Percentiles rank a stretch among this genome's conserved stretches.
These are phyloP conservation scores for Nepenthes gracilis DNA, from an alignment of 148 eudicot species.

Conservation along the genomic window DNA sequence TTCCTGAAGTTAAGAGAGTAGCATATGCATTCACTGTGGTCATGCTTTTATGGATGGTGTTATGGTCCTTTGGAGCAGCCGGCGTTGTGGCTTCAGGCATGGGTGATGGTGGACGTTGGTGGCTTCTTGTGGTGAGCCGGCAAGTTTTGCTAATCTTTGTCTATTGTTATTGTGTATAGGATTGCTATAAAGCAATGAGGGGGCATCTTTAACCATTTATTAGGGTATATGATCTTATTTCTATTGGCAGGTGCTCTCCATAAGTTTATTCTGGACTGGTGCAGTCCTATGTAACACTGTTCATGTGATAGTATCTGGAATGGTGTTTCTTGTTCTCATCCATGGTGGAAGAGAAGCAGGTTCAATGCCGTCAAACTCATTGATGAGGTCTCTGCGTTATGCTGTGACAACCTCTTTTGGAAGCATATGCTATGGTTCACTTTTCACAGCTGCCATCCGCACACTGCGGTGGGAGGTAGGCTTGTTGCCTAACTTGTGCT, in stretches of 20 bases:
- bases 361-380: conserved; percentile 73
- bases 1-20: conserved; percentile 76
- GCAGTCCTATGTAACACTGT: conserved; percentile 96
- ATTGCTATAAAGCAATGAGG: background rate
- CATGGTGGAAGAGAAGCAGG: conserved; percentile 79
- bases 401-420: conserved; percentile 93
- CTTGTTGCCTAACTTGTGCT: conserved; percentile 1
- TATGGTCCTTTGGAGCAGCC: conserved; percentile 93
- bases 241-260: conserved; percentile 56
- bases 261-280: conserved; percentile 97
- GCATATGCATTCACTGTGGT: conserved; percentile 58
- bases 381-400: conserved; percentile 64
- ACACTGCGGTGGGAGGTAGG: conserved; percentile 90
- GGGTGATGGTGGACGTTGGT: conserved; percentile 86
- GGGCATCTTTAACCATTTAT: conserved; percentile 2
- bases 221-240: conserved; percentile 2
- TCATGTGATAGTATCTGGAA: conserved; percentile 91
- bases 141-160: conserved; percentile 52
- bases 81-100: conserved; percentile 86
- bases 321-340: conserved; percentile 89
- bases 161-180: background rate
- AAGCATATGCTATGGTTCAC: conserved; percentile 95
- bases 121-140: conserved; percentile 99
- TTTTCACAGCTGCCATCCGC: conserved; percentile 94
- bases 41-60: conserved; percentile 73